Conservation (phyloP, 1,139 yeast species). For the Suhomyces coccinellae region DNA sequence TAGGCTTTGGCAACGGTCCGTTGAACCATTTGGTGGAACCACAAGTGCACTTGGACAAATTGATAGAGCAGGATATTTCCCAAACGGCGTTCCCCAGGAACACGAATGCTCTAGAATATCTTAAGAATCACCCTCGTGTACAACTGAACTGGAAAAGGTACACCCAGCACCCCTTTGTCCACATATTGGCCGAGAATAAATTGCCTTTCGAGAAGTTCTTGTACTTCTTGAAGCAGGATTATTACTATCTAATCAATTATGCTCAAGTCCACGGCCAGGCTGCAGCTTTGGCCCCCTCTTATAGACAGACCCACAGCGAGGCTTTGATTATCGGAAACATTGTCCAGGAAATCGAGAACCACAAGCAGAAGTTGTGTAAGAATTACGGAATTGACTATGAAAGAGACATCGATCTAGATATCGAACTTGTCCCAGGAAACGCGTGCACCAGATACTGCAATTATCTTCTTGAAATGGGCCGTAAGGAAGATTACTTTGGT, state of each 20-base stretch:
- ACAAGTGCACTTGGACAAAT: conserved; percentile 14
- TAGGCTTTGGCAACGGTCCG: conserved; percentile 74
- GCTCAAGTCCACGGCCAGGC: conserved; percentile 69
- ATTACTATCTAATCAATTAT: conserved; percentile 65
- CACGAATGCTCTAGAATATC: conserved; percentile 37
- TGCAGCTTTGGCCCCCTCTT: conserved; percentile 60
- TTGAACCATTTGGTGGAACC: conserved; percentile 53
- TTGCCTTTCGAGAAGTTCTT: conserved; percentile 53
- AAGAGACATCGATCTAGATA: conserved; percentile 41
- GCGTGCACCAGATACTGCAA: conserved; percentile 63
- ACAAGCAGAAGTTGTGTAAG: conserved; percentile 49
- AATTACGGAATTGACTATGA: conserved; percentile 48
- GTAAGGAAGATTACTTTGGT: conserved; percentile 58
- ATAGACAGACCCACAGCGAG: conserved; percentile 53
- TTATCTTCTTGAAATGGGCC: conserved; percentile 56
- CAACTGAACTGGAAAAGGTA: conserved; percentile 58
- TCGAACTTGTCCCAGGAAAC: conserved; percentile 48
- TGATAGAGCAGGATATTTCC: conserved; percentile 4
- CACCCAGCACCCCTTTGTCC: conserved; percentile 62
- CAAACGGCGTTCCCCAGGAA: conserved; percentile 1
- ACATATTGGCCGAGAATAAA: conserved; percentile 50
- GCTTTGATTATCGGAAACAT: conserved; percentile 54
- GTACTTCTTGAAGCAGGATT: conserved; percentile 70
- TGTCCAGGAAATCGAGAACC: conserved; percentile 57
- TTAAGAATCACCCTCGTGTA: conserved; percentile 58